Percentiles rank a stretch among this genome's conserved stretches.
These are phyloP conservation scores for Trichoderma sp. DNA, from an alignment of 2,329 filamentous ascomycete species.

Conservation along the genomic window DNA sequence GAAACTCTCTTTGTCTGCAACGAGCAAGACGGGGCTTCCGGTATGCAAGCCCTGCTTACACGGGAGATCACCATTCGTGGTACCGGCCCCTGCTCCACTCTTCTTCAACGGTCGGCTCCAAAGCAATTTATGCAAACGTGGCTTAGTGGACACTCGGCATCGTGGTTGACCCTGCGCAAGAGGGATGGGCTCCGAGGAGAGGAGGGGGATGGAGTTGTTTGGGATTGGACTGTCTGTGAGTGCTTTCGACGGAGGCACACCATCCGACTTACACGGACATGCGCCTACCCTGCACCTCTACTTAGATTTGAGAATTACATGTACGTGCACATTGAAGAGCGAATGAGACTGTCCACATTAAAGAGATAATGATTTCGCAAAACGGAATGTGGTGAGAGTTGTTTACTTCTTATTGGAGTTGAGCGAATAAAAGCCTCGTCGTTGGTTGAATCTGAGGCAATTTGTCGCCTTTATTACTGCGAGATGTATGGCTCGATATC, in stretches of 20 bases:
- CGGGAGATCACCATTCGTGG: slow-evolving; percentile 21
- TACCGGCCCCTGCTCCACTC: slow-evolving; percentile 13
- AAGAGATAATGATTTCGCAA: neutral
- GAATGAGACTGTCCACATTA: neutral
- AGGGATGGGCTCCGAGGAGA: neutral
- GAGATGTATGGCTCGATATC: neutral
- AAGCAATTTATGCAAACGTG: slow-evolving; percentile 2
- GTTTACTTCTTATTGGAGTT: no score
- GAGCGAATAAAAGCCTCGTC: neutral
- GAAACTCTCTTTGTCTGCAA: neutral
- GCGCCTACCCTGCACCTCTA: neutral
- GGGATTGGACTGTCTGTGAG: neutral
- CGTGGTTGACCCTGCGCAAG: neutral
- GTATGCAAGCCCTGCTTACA: slow-evolving; percentile 9
- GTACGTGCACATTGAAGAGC: neutral
- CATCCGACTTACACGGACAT: neutral
- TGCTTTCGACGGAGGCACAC: neutral
- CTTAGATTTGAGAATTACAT: neutral
- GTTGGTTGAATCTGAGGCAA: neutral
- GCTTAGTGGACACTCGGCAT: neutral
- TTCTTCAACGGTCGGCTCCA: neutral
- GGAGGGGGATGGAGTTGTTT: neutral
- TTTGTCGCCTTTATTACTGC: neutral
- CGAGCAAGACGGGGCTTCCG: slow-evolving; percentile 9
- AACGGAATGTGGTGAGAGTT: neutral